Conservation (phyloP, 108 stramenopile species). For the Schizochytrium sp. region DNA sequence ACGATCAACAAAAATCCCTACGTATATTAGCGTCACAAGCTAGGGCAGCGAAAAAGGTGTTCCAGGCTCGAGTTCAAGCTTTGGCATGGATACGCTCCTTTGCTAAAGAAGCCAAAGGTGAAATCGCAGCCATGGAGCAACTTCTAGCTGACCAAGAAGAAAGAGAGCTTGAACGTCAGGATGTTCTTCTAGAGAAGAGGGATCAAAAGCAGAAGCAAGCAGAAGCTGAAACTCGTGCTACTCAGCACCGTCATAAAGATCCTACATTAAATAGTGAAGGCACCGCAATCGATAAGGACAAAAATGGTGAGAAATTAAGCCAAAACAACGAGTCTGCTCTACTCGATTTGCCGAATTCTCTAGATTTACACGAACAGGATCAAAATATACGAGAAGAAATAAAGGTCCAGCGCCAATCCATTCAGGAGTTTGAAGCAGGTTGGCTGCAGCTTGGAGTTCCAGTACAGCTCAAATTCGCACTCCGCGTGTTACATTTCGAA, state of each 20-base stretch:
- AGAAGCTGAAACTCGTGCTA: too few relatives aligned
- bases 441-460: conserved; percentile 44
- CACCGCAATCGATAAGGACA: background rate
- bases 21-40: background rate
- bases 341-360: background rate
- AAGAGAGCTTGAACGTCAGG: too few relatives aligned
- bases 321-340: background rate
- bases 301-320: background rate
- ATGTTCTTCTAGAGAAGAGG: too few relatives aligned
- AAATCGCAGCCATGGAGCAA: background rate
- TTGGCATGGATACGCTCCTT: background rate
- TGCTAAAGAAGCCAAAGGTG: background rate
- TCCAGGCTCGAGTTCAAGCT: too few relatives aligned
- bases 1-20: background rate
- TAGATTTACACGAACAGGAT: background rate
- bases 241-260: too few relatives aligned
- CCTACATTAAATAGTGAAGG: background rate
- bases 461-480: conserved; percentile 17
- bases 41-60: background rate
- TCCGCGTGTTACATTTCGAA: conserved; percentile 18
- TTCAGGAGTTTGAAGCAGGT: background rate
- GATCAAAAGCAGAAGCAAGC: too few relatives aligned
- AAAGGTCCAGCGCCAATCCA: background rate
- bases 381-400: background rate
- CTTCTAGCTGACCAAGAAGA: background rate